Evolutionary conservation across 2,329 filamentous ascomycete species (phyloP), one percentile per base, ranked within the genome.

Genomic region (Hyphodiscus sp.): DNA sequence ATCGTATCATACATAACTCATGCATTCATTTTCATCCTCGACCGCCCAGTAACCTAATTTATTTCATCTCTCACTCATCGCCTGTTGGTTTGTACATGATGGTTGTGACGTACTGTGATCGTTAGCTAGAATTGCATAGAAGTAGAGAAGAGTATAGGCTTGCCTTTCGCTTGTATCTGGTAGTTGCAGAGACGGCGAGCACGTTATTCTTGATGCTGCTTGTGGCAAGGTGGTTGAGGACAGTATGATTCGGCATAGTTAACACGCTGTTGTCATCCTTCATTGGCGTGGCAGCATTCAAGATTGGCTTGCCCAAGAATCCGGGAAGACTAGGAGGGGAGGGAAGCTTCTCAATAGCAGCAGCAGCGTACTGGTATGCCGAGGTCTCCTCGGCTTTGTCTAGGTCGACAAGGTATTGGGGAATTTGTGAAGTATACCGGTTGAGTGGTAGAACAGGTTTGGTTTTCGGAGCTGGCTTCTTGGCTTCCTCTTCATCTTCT

Each of bases 251-350:
- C 15, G 94, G 94, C 80, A 96, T 92, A 62, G 90, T 94, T 59
- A 99, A 75, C 57, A 99, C 94, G 72, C 91, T 96, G 70, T 92
- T 96, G 72, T 99, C 94, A 69, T 99, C 94, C 75, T 97, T 97
- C 78, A 96, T 90, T 7, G 92, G 85, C 23, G 89, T 91, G 2
- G 85, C 86, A 47, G 89, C 89, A 69, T 99, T 99, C 60, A 99
- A 74, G 55, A 99, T 96, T 30, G 91, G 94, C 73, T 96, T 96
- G 62, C 87, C 89, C 48, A 99, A 74, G 73, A 97, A 97, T 47
- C 94, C 83, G 0, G 94, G 94, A 45, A 99, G 77, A 60, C 81
- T 85, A 1, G 94, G 94, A 5, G 94, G 92, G 20, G 84, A 83
- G 0, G 90, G 84, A n/a, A 92, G 77, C 64, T 89, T 89, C 60